Base-by-base conservation (phyloP, 805 yeast species). In the Spathaspora hagerdaliae region DNA sequence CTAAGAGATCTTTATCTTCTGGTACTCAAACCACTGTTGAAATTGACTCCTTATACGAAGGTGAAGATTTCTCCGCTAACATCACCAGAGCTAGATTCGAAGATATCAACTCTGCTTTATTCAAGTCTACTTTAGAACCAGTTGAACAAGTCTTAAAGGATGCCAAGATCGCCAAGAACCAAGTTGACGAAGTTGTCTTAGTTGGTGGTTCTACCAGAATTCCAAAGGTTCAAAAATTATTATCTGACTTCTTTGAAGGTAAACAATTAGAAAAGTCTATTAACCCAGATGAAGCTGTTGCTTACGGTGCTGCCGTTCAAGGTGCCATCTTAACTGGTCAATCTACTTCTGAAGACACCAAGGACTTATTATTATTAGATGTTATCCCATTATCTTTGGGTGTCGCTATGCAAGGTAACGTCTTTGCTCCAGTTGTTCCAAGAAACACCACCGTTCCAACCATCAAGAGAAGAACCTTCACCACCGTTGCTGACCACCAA, bases 181-280 rank as follows among this genome's bases (percentile, higher is more conserved):
- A 52, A 42, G 77, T 71, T 55, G 75, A 71, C 56, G 77, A 71
- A 64, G 75, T 71, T 56, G 77, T 71, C 61, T 64, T 71, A 54
- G 77, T 71, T 51, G 77, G 77, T 69, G 77, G 77, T 67, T 71
- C 77, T 54, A 71, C 77, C 67, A 71, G 77, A 71, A 71, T 71
- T 65, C 77, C 77, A 64, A 71, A 71, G 67, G 71, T 71, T 61
- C 77, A 71, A 59, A 71, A 71, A 63, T 69, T 71, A 63, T 70
- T 71, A 61, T 71, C 75, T 51, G 77, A 71, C 66, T 71, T 70
- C 71, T 71, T 71, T 54, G 75, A 71, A 50, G 77, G 77, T 67
- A 71, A 71, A 64, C 74, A 70, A 61, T 70, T 71, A 59, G 75
- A 71, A 62, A 71, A 69, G 64, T 70, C 75, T 46, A 71, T 71